Base-by-base conservation (phyloP, 2,329 filamentous ascomycete species). In the Colletotrichum sp. region DNA sequence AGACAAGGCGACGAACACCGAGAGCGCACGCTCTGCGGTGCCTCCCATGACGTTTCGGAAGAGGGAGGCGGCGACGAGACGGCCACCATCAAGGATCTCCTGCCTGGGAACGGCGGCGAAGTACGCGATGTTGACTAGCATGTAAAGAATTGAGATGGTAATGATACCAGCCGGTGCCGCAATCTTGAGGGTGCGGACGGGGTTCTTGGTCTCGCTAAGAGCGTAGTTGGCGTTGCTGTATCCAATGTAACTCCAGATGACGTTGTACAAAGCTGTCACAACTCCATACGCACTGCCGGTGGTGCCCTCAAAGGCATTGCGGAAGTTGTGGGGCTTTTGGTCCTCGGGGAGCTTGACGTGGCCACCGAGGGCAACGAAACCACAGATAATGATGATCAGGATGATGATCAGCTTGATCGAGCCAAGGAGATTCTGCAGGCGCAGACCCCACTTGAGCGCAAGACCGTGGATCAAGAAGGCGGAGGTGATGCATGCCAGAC, bases 211-310 rank as follows among this genome's bases (percentile, higher is more conserved):
- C 85, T 95, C 93, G 80, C 89, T 90, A 36, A 92, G 85, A 62
- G 89, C 91, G 80, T 94, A 93, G 84, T 93, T 93, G 81, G 92
- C 92, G 82, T 93, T 94, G 84, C 88, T 90, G 86, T 93, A 93
- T 28, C 93, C 93, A 78, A 93, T 90, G 80, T 92, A 95, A 76
- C 90, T 92, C 90, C 92, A 94, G 80, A 94, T 92, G 77, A 94
- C 92, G 79, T 94, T 94, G 86, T 93, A 94, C 0, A 95, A 84
- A 0, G 93, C 92, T 2, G 91, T 94, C n/a, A 93, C 92, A 39
- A 93, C 88, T 64, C 91, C 92, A 78, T 94, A 94, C 2, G 91
- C 89, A 78, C 89, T 92, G 9, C 91, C 90, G 1, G 91, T 93
- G 7, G 93, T 94, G 10, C 93, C 93, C 63, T 89, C 88, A 77